Evolutionary conservation across 1,284 basidiomycete genomes (phyloP).

Genomic region (Trametes pubescens): DNA sequence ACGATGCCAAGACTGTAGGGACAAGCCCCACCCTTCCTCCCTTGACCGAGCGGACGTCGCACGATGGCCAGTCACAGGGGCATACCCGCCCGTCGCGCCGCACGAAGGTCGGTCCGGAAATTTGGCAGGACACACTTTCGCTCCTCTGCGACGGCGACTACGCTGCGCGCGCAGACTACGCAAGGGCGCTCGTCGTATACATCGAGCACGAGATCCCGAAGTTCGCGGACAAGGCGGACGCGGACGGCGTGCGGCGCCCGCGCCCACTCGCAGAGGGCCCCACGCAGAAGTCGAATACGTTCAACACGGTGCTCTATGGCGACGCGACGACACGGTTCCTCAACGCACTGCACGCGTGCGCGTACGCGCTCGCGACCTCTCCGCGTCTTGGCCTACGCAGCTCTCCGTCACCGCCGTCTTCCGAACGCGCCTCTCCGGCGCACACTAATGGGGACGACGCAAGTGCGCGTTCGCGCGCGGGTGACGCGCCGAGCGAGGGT

Average conservation of each 20-base stretch:
- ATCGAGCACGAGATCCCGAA: conserved; percentile 78
- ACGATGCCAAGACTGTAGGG: conserved; percentile 33
- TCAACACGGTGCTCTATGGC: conserved; percentile 63
- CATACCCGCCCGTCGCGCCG: conserved; percentile 57
- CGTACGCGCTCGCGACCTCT: conserved; percentile 81
- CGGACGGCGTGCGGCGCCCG: conserved; percentile 53
- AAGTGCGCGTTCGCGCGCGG: conserved; percentile 10
- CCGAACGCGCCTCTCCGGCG: conserved; percentile 40
- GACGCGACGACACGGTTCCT: conserved; percentile 76
- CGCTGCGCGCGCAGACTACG: conserved; percentile 80
- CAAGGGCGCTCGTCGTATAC: conserved; percentile 76
- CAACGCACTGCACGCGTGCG: conserved; percentile 79
- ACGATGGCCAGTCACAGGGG: conserved; percentile 21
- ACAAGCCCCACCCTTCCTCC: conserved; percentile 32
- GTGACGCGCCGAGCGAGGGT: conserved; percentile 34
- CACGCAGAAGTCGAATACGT: conserved; percentile 53
- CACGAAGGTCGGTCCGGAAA: conserved; percentile 79
- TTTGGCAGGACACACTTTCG: conserved; percentile 90
- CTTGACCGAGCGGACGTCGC: conserved; percentile 26
- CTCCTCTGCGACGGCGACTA: conserved; percentile 82
- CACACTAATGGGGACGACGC: conserved; percentile 26
- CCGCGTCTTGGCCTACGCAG: conserved; percentile 59
- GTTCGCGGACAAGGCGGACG: conserved; percentile 56
- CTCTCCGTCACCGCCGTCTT: conserved; percentile 48
- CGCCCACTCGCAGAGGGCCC: conserved; percentile 55